These are phyloP conservation scores for Penicillium palitans DNA, from an alignment of 2,329 filamentous ascomycete genomes.

Conservation along the genomic window DNA sequence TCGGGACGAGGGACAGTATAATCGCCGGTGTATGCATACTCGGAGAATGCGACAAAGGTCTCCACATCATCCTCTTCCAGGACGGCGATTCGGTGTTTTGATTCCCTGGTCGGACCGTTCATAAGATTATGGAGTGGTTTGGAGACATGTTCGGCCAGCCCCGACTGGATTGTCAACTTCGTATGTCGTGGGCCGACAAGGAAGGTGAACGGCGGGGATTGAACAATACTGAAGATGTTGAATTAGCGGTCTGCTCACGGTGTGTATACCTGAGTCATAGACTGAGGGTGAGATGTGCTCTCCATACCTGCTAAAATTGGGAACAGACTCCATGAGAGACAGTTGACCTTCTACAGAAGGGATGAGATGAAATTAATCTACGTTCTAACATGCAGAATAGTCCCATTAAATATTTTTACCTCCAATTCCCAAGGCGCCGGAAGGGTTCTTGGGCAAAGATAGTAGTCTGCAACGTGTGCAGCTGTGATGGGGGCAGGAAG, in stretches of 20 bases:
- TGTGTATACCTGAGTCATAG: background rate
- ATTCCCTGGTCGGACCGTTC: constrained; percentile 49
- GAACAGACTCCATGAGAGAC: constrained; percentile 29
- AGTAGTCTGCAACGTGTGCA: constrained; percentile 38
- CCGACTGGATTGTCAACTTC: constrained; percentile 50
- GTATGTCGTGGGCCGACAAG: constrained; percentile 49
- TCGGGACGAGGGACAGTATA: constrained; percentile 41
- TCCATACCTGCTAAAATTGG: constrained; percentile 39
- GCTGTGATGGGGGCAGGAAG: constrained; percentile 29
- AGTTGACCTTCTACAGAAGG: constrained; percentile 9
- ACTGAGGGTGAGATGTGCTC: background rate
- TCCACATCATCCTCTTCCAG: constrained; percentile 51
- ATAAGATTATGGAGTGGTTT: constrained; percentile 47
- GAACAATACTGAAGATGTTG: constrained; percentile 38
- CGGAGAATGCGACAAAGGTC: constrained; percentile 51
- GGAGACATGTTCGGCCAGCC: constrained; percentile 47
- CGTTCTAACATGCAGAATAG: constrained; percentile 1
- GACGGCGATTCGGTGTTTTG: constrained; percentile 43
- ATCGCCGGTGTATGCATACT: constrained; percentile 53
- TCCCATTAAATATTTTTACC: constrained; percentile 6
- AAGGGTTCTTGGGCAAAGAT: constrained; percentile 4
- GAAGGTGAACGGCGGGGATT: constrained; percentile 49
- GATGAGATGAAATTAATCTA: background rate
- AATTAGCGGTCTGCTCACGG: background rate
- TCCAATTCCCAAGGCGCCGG: background rate